phyloP scores from a whole-genome alignment of 2,329 filamentous ascomycete species.

The Stagonosporopsis cucurbitacearum region DNA sequence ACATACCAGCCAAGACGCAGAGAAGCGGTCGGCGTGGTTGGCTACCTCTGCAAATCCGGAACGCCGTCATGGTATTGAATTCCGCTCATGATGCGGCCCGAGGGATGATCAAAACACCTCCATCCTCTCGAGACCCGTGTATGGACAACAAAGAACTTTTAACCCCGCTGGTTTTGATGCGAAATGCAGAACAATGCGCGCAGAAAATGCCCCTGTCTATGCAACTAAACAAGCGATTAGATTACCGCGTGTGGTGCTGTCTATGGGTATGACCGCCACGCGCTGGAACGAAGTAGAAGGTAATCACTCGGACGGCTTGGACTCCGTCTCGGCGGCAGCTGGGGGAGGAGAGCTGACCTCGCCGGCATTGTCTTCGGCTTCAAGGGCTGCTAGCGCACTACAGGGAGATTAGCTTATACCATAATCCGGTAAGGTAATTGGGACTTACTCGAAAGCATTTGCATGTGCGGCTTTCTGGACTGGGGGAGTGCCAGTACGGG shows the following conservation, averaged over 20 bases:
- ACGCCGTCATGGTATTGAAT: conserved; percentile 36
- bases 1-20: conserved; percentile 28
- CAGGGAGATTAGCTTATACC: conserved; percentile 25
- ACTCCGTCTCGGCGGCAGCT: conserved; percentile 53
- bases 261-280: conserved; percentile 46
- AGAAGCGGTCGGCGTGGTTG: conserved; percentile 29
- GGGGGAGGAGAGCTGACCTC: conserved; percentile 70
- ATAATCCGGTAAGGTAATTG: not conserved
- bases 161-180: conserved; percentile 29
- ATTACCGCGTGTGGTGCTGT: conserved; percentile 47
- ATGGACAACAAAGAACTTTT: conserved; percentile 39
- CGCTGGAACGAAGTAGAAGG: conserved; percentile 42
- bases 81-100: conserved; percentile 22
- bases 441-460: conserved; percentile 90
- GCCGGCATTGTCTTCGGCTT: conserved; percentile 64
- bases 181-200: conserved; percentile 50
- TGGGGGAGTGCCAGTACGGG: conserved; percentile 87
- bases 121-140: conserved; percentile 20
- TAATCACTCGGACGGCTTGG: conserved; percentile 49
- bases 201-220: conserved; percentile 50
- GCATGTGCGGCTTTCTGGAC: conserved; percentile 68
- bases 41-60: conserved; percentile 31
- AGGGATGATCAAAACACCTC: conserved; percentile 26
- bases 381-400: conserved; percentile 62
- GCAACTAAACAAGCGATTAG: conserved; percentile 50